Evolutionary conservation across 1,139 yeast species (phyloP), one percentile per base, ranked within the genome.

Genomic region (Kodamaea sp.): DNA sequence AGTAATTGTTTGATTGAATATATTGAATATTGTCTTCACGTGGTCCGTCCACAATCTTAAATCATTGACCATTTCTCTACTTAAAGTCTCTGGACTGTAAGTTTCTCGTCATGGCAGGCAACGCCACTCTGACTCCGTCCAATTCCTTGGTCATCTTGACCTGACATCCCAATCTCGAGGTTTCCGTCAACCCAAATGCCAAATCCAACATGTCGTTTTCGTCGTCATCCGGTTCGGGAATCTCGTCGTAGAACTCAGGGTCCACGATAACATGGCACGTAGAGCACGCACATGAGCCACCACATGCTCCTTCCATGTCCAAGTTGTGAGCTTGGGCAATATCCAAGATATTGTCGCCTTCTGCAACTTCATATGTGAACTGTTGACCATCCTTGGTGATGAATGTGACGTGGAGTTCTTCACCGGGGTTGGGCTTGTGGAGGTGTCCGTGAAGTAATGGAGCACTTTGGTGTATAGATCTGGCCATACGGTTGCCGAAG

Each of bases 301-400:
- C 98, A 63, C 98, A 92, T 0, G 98, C 98, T 29, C 98, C 96
- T 58, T 92, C 98, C 90, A 92, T 89, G 50, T 92, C 98, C 42
- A 92, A 64, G 50, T 89, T 84, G 55, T 90, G 67, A 4, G 95
- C 95, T 63, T 92, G 98, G 5, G 97, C 98, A 38, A 92, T 89
- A 58, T 92, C 98, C 57, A 92, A 67, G 29, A 92, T 55, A 30
- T 90, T 82, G 55, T 92, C 98, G 7, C 97, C 98, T 47, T 84
- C 96, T 2, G 94, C 84, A 2, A 84, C 97, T 53, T 89, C 97
- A 48, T 76, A 77, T 2, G 85, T 78, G 43, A 78, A 69, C 57
- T 88, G 96, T 25, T 76, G 70, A 5, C 98, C 98, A 43, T 90
- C 96, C 57, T 90, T 89, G 29, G 95, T 81, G 41, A 94, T 87